Conservation (phyloP, 345 rosid genomes). For the Eucalyptus grandis region DNA sequence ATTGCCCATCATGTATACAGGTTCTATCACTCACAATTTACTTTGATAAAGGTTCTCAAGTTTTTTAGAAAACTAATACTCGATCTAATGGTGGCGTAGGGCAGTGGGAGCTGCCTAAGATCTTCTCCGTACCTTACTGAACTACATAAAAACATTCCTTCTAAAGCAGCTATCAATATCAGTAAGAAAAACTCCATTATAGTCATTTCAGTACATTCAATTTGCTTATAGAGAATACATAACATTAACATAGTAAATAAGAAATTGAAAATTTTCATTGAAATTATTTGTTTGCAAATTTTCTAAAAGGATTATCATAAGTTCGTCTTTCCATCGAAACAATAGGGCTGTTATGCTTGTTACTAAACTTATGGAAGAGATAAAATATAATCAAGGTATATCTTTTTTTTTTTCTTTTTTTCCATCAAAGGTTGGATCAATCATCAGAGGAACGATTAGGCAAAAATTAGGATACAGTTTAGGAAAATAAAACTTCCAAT, state of each 20-base stretch:
- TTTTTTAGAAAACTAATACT: no score
- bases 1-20: no score
- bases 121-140: background rate
- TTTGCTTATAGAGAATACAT: background rate
- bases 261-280: background rate
- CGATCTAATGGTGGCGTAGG: no score
- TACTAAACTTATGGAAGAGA: background rate
- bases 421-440: background rate
- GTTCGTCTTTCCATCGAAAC: background rate
- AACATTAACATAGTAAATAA: background rate
- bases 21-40: no score
- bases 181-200: background rate
- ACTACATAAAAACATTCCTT: constrained; percentile 14
- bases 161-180: background rate
- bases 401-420: background rate
- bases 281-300: background rate
- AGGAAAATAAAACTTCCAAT: background rate
- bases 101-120: background rate
- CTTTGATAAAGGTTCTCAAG: no score
- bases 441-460: background rate
- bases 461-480: background rate
- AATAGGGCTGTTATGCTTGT: background rate
- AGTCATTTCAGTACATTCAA: background rate
- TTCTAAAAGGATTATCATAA: background rate
- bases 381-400: background rate